Base-by-base conservation (phyloP, 2,329 filamentous ascomycete genomes). In the Cryphonectria japonica region DNA sequence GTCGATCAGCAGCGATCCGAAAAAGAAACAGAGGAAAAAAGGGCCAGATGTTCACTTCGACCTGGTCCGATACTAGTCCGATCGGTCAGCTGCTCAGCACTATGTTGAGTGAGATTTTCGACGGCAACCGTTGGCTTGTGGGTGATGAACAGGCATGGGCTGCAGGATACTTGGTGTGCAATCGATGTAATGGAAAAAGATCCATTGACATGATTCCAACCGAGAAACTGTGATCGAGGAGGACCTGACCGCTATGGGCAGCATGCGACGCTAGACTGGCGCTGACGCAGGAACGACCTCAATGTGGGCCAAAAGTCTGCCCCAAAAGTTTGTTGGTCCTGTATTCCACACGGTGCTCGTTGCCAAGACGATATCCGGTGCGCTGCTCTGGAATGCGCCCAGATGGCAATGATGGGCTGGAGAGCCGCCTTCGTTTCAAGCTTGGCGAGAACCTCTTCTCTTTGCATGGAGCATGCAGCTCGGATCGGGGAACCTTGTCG, bases 201-300 rank as follows among this genome's bases (percentile, higher is more conserved):
- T 26, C 59, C 59, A 39, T 39, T 22, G 16, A 29, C 14, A 16
- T 59, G 54, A 19, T 22, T 22, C 52, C 52, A 57, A 29, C n/a
- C 26, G 54, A 66, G 26, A 2, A 26, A 37, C 16, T 39, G 50
- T 54, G 46, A 54, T 57, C 50, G 19, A 54, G 34, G 34, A 39
- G 46, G 14, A 61, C n/a, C 26, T 60, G 62, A 37, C 41, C 43
- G 60, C 66, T 22, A 68, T 70, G 71, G 68, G 60, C 66, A 65
- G 52, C 39, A 26, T 57, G 37, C 39, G 52, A 62, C 69, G 69
- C 71, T 72, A 72, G 66, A 66, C 50, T 66, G 65, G 62, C 41
- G 66, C 66, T 72, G 69, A 72, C 61, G 69, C 69, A 70, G 66
- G 69, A 69, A 72, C 63, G 70, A 39, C 69, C 39, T 69, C 69